Evolutionary conservation across 2,329 filamentous ascomycete genomes (phyloP).

Genomic region (Apiospora pterosperma): DNA sequence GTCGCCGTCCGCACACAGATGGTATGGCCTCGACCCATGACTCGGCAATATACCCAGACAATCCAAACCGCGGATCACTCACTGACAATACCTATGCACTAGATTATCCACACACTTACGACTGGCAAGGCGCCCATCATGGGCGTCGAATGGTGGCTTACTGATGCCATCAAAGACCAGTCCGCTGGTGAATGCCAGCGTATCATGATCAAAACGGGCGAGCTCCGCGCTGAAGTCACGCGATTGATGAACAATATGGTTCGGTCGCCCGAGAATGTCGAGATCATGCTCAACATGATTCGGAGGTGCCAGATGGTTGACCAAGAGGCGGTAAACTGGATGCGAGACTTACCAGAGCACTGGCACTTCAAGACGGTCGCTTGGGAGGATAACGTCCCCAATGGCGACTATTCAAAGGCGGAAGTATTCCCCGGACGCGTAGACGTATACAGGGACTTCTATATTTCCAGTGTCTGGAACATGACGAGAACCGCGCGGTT

Average conservation of each 20-base stretch:
- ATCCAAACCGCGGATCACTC: conserved; percentile 4
- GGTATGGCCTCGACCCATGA: conserved; percentile 32
- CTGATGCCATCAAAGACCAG: conserved; percentile 47
- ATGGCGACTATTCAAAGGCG: conserved; percentile 47
- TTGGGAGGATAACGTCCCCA: conserved; percentile 53
- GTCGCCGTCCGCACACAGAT: conserved; percentile 59
- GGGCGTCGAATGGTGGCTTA: conserved; percentile 58
- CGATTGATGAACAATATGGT: conserved; percentile 42
- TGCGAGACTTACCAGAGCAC: conserved; percentile 43
- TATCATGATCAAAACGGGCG: conserved; percentile 50
- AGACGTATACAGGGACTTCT: conserved; percentile 57
- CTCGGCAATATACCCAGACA: neutral
- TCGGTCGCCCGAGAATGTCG: conserved; percentile 46
- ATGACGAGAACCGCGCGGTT: conserved; percentile 50
- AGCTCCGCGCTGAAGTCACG: conserved; percentile 53
- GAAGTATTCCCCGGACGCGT: conserved; percentile 60
- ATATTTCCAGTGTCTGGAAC: conserved; percentile 57
- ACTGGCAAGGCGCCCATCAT: conserved; percentile 49
- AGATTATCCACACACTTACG: conserved; percentile 57
- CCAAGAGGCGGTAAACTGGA: conserved; percentile 49
- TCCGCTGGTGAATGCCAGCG: conserved; percentile 46
- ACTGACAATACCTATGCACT: conserved; percentile 8
- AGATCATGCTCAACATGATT: conserved; percentile 49
- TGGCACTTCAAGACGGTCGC: conserved; percentile 51
- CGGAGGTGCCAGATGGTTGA: conserved; percentile 50